Evolutionary conservation across 768 basidiomycete genomes (phyloP).

Genomic region (Podaxis sp.): DNA sequence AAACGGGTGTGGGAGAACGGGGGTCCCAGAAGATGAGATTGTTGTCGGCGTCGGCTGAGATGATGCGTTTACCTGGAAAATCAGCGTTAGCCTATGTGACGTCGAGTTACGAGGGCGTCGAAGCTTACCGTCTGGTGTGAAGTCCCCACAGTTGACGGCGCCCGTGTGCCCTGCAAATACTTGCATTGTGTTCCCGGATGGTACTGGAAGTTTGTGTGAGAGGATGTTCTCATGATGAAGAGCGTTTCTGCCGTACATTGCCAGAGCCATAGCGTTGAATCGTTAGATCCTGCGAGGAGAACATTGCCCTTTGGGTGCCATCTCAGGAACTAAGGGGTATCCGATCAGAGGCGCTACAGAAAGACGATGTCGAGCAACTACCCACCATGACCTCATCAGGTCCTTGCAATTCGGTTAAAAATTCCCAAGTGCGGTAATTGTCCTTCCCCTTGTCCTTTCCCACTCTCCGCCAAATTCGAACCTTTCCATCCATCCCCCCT

Average conservation of each 20-base stretch:
- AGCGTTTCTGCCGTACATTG: slow-evolving; percentile 60
- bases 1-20: slow-evolving; percentile 69
- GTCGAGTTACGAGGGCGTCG: neutral
- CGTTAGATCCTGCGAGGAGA: slow-evolving; percentile 89
- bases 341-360: slow-evolving; percentile 7
- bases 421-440: slow-evolving; percentile 85
- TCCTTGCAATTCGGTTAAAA: slow-evolving; percentile 88
- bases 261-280: slow-evolving; percentile 96
- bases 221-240: neutral
- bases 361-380: neutral
- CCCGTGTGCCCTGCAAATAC: slow-evolving; percentile 91
- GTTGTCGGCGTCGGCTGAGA: slow-evolving; percentile 85
- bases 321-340: slow-evolving; percentile 67
- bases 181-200: slow-evolving; percentile 93
- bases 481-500: slow-evolving; percentile 97
- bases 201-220: slow-evolving; percentile 54
- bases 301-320: slow-evolving; percentile 97
- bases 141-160: slow-evolving; percentile 82
- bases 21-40: slow-evolving; percentile 91
- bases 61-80: slow-evolving; percentile 74
- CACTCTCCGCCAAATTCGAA: slow-evolving; percentile 88
- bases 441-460: slow-evolving; percentile 70
- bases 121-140: slow-evolving; percentile 81
- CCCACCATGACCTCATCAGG: slow-evolving; percentile 94
- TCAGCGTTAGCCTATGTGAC: slow-evolving; percentile 6